These are phyloP conservation scores for Lanmaoa pseudosensibilis DNA, from an alignment of 768 basidiomycete genomes.

Conservation along the genomic window DNA sequence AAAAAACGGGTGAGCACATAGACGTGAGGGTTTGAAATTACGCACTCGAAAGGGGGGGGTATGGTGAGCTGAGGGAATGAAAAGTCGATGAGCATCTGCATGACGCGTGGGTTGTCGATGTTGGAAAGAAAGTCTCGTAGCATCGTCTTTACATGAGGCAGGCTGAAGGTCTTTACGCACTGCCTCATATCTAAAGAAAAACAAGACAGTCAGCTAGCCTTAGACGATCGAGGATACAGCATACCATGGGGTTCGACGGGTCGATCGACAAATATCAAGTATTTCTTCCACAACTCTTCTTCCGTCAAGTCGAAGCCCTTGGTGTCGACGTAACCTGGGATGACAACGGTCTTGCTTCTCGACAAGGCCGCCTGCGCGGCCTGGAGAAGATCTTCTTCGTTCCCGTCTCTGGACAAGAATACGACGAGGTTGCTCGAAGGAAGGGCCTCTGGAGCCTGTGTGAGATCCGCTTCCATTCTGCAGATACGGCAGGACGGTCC, in stretches of 20 bases:
- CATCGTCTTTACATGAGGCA: neutral
- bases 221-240: neutral
- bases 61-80: neutral
- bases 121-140: neutral
- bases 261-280: neutral
- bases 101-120: neutral
- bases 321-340: neutral
- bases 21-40: neutral
- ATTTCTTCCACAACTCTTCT: neutral
- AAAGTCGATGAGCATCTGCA: neutral
- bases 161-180: too few relatives aligned
- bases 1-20: neutral
- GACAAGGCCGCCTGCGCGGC: neutral
- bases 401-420: neutral
- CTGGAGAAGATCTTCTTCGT: neutral
- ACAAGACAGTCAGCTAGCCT: neutral
- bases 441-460: neutral
- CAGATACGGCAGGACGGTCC: neutral
- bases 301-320: neutral
- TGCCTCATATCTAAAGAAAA: neutral
- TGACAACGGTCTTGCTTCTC: neutral
- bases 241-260: neutral
- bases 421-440: neutral
- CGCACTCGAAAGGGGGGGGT: neutral
- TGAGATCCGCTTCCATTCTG: neutral